Conservation (phyloP, 192 early-diverging fungal species). For the Thamnidium elegans region DNA sequence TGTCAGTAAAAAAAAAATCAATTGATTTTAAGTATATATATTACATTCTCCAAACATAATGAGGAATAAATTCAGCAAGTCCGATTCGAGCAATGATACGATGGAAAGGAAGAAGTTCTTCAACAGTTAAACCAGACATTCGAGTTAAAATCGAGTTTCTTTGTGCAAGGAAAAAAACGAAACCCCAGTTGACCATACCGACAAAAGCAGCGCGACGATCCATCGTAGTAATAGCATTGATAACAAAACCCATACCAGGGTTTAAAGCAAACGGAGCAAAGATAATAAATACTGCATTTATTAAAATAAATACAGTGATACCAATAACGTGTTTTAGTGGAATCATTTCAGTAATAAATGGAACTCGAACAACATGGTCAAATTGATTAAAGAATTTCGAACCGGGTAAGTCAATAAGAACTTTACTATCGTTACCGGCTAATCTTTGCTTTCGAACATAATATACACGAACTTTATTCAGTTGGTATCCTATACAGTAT, state of each 20-base stretch:
- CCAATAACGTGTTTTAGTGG: constrained; percentile 21
- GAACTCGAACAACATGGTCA: background rate
- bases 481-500: no score
- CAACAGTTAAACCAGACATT: constrained; percentile 38
- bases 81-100: constrained; percentile 34
- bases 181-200: constrained; percentile 31
- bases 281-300: constrained; percentile 19
- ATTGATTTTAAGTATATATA: no score
- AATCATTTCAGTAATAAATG: constrained; percentile 18
- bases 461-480: no score
- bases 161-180: constrained; percentile 36
- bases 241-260: background rate
- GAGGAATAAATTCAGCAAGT: constrained; percentile 21
- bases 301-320: constrained; percentile 10
- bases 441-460: no score
- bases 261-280: constrained; percentile 25
- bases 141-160: constrained; percentile 34
- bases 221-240: constrained; percentile 8
- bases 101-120: constrained; percentile 39
- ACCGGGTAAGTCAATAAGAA: no score
- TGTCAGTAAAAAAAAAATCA: no score
- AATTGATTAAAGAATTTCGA: no score
- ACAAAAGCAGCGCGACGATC: constrained; percentile 28
- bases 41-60: constrained; percentile 34
- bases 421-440: no score